Conservation (phyloP, 139 green algal species). For the Eudorina sp. region DNA sequence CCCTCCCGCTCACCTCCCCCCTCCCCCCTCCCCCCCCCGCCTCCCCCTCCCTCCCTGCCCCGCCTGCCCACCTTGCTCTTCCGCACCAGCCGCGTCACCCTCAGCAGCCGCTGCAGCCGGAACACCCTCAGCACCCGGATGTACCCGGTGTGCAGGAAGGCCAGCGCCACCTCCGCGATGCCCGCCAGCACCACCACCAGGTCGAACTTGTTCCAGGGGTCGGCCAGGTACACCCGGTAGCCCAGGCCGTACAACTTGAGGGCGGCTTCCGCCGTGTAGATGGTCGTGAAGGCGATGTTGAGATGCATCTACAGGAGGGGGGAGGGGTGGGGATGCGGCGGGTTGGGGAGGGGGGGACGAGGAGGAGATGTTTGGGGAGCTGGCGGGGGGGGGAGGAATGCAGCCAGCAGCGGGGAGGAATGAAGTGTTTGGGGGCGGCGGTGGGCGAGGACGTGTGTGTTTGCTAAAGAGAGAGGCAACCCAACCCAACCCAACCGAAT, state of each 20-base stretch:
- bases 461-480: neutral
- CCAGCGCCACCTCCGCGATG: conserved; percentile 60
- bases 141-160: conserved; percentile 48
- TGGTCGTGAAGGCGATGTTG: conserved; percentile 75
- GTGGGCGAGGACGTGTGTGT: neutral
- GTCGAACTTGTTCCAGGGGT: conserved; percentile 74
- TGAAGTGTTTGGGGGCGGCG: neutral
- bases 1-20: neutral
- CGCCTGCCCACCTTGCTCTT: conserved; percentile 51
- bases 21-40: neutral
- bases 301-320: neutral
- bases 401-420: neutral
- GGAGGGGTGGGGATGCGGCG: neutral
- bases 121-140: conserved; percentile 62
- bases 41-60: neutral
- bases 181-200: conserved; percentile 57
- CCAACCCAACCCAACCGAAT: too few relatives aligned
- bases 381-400: too few relatives aligned
- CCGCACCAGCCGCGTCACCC: conserved; percentile 72
- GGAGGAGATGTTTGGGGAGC: neutral
- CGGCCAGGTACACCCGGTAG: conserved; percentile 43
- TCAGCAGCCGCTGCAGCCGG: conserved; percentile 74
- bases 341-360: neutral
- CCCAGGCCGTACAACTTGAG: conserved; percentile 80
- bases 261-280: conserved; percentile 79